These are phyloP conservation scores for Aureobasidium sp. DNA, from an alignment of 2,329 filamentous ascomycete species.

Conservation along the genomic window DNA sequence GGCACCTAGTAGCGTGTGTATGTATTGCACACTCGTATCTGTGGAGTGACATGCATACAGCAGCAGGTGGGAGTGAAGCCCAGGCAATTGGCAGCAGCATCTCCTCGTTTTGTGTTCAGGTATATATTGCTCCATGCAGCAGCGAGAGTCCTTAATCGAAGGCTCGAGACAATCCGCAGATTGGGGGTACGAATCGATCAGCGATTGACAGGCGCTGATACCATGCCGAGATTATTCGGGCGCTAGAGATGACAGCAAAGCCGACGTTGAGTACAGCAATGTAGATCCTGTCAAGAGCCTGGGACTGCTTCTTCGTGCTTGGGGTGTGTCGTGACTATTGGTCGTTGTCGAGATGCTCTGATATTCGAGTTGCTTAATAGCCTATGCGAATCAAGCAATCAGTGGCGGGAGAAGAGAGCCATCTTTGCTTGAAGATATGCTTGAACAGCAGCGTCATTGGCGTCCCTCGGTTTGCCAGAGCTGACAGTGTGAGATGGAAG, in stretches of 20 bases:
- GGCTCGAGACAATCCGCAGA: not conserved
- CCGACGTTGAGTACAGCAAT: too few relatives aligned
- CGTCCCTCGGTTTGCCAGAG: not conserved
- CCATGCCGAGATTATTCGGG: not conserved
- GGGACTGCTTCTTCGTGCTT: not conserved
- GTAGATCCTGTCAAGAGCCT: not conserved
- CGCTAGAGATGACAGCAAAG: not conserved
- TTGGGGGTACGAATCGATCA: not conserved
- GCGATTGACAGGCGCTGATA: too few relatives aligned
- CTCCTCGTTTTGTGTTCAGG: not conserved
- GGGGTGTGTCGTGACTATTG: not conserved
- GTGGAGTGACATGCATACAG: not conserved
- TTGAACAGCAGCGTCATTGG: constrained; percentile 25
- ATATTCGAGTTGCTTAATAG: not conserved
- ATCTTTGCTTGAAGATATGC: constrained; percentile 32
- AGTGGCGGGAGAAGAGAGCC: constrained; percentile 26
- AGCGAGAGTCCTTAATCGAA: not conserved
- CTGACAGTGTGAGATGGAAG: constrained; percentile 3
- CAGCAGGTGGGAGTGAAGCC: too few relatives aligned
- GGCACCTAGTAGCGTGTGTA: not conserved
- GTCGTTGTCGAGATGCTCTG: not conserved
- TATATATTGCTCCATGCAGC: not conserved
- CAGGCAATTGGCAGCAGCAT: not conserved
- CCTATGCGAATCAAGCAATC: not conserved
- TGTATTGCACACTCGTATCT: not conserved